Conservation (phyloP, 2,329 filamentous ascomycete genomes). For the Ilyonectria destructans region DNA sequence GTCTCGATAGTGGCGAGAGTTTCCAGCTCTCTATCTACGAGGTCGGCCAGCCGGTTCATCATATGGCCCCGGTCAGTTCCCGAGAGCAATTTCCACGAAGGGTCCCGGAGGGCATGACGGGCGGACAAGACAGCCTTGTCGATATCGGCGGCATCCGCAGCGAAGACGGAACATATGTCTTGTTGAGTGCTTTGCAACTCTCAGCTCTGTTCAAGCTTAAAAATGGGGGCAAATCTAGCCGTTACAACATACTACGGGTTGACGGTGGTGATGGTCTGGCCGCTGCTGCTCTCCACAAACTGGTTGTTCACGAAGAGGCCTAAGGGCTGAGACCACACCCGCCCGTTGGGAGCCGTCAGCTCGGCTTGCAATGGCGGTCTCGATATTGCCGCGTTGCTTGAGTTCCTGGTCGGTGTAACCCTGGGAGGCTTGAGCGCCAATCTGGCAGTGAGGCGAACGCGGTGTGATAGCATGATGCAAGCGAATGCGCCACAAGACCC, state of each 20-base stretch:
- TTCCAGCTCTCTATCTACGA: constrained; percentile 76
- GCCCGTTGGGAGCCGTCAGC: constrained; percentile 83
- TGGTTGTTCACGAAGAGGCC: constrained; percentile 24
- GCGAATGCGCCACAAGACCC: constrained; percentile 15
- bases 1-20: constrained; percentile 73
- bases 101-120: constrained; percentile 75
- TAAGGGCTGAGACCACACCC: constrained; percentile 77
- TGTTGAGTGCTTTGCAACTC: constrained; percentile 65
- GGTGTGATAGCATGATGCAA: constrained; percentile 15
- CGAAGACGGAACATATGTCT: constrained; percentile 80
- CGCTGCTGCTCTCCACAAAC: constrained; percentile 24
- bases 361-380: constrained; percentile 61
- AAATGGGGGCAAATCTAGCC: neutral
- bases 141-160: constrained; percentile 77
- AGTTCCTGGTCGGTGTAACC: constrained; percentile 1
- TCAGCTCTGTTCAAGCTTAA: neutral
- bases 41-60: constrained; percentile 79
- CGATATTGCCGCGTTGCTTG: neutral
- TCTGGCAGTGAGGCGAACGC: constrained; percentile 14
- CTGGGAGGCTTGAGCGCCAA: neutral
- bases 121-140: constrained; percentile 80
- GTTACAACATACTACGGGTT: constrained; percentile 74
- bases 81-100: constrained; percentile 76
- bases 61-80: constrained; percentile 78
- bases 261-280: constrained; percentile 68